phyloP scores from a whole-genome alignment of 2,329 filamentous ascomycete genomes.

The Whalleya microplaca region DNA sequence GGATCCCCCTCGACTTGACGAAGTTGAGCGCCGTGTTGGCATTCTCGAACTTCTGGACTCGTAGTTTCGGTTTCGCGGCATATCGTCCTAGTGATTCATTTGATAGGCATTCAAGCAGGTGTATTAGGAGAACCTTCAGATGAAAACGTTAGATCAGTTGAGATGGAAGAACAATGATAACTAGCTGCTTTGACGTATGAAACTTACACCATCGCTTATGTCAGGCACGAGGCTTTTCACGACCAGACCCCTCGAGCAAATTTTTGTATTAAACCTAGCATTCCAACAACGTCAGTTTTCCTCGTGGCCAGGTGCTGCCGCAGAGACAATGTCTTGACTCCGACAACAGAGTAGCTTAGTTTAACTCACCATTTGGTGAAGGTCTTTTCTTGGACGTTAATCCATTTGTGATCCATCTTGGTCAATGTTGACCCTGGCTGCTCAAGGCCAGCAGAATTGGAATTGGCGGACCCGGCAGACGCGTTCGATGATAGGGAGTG shows the following conservation, averaged over 20 bases:
- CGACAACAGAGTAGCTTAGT: conserved; percentile 1
- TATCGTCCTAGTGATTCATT: conserved; percentile 95
- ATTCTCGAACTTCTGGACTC: conserved; percentile 97
- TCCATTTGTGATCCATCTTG: conserved; percentile 72
- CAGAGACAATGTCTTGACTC: conserved; percentile 25
- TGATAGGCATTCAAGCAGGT: conserved; percentile 94
- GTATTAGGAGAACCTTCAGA: conserved; percentile 84
- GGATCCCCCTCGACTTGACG: conserved; percentile 86
- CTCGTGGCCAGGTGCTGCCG: background rate
- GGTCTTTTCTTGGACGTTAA: conserved; percentile 93
- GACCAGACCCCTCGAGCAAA: conserved; percentile 75
- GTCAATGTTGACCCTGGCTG: conserved; percentile 45
- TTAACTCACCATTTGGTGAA: conserved; percentile 91
- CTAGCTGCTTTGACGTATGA: background rate
- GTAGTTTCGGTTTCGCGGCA: conserved; percentile 92
- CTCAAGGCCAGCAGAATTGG: conserved; percentile 54
- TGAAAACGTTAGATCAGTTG: conserved; percentile 22
- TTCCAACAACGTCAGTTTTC: conserved; percentile 30
- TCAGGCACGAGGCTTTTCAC: conserved; percentile 88
- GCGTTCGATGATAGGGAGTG: conserved; percentile 43
- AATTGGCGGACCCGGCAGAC: conserved; percentile 41
- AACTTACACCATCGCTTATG: conserved; percentile 87
- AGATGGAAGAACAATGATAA: background rate
- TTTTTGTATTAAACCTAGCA: conserved; percentile 90
- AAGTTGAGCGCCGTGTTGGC: conserved; percentile 95